phyloP scores from a whole-genome alignment of 192 early-diverging fungal genomes.

The Linnemannia exigua region DNA sequence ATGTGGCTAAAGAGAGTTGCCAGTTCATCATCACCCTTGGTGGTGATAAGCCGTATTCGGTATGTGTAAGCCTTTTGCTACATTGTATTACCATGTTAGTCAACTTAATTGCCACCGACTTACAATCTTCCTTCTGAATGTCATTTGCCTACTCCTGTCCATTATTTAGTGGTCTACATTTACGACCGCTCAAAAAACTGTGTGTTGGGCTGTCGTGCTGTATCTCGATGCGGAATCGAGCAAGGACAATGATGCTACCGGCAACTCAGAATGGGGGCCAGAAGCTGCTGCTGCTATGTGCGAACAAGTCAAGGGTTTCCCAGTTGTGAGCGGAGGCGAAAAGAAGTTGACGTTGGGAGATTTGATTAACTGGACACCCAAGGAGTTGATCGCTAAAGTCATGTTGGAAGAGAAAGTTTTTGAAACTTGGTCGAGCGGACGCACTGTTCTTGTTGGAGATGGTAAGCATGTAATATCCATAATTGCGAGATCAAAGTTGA shows the following conservation, averaged over 20 bases:
- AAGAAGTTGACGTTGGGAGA: slow-evolving; percentile 6
- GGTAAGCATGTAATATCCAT: slow-evolving; percentile 15
- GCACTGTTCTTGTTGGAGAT: slow-evolving; percentile 31
- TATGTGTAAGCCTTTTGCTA: background rate
- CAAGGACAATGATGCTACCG: background rate
- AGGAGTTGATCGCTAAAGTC: slow-evolving; percentile 26
- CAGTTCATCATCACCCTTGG: background rate
- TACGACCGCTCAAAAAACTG: background rate
- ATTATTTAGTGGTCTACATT: slow-evolving; percentile 13
- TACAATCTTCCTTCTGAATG: no score
- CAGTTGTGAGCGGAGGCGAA: background rate
- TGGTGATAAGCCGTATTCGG: background rate
- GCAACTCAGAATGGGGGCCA: slow-evolving; percentile 11
- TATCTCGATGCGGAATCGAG: background rate
- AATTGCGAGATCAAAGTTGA: no score
- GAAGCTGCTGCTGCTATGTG: slow-evolving; percentile 21
- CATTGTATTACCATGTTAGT: no score
- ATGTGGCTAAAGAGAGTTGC: background rate
- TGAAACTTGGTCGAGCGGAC: slow-evolving; percentile 28
- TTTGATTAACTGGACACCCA: slow-evolving; percentile 21
- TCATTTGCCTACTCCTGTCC: background rate
- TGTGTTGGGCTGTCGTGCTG: slow-evolving; percentile 6
- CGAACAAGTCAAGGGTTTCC: slow-evolving; percentile 22
- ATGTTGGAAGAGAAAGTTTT: slow-evolving; percentile 46
- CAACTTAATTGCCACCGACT: background rate